phyloP scores from a whole-genome alignment of 345 rosid genomes.

The Citrus hindsii region DNA sequence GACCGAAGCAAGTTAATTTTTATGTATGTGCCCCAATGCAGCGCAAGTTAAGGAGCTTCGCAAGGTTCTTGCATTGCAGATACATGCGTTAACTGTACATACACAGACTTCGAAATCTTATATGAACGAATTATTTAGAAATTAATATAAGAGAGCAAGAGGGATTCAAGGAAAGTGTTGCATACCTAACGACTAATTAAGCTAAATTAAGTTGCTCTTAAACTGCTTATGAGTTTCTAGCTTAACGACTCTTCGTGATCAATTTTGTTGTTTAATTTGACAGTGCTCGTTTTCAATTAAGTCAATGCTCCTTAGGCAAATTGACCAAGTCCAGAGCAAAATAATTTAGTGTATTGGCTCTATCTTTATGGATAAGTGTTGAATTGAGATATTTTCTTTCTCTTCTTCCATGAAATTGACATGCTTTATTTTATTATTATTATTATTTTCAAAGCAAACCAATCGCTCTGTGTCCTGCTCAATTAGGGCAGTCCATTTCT shows the following conservation, averaged over 20 bases:
- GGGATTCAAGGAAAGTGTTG: background rate
- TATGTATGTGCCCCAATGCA: background rate
- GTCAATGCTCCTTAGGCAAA: background rate
- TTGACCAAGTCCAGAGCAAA: background rate
- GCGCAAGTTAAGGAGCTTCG: background rate
- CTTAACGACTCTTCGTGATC: background rate
- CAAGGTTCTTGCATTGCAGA: slow-evolving; percentile 2
- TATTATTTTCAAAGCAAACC: too few species aligned
- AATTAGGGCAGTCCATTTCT: background rate
- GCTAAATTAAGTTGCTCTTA: background rate
- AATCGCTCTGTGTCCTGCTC: background rate
- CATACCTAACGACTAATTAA: background rate
- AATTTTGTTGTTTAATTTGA: background rate
- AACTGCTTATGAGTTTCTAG: background rate
- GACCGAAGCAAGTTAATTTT: background rate
- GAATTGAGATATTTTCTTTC: background rate
- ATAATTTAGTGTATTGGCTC: background rate
- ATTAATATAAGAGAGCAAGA: background rate
- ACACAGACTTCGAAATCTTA: background rate
- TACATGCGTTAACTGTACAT: too few species aligned
- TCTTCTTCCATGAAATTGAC: background rate
- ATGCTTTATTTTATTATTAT: background rate
- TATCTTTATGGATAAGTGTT: background rate
- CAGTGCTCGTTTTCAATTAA: background rate
- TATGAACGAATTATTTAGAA: background rate